Conservation (phyloP, 495 filamentous ascomycete genomes). For the Penicillium turbatum region DNA sequence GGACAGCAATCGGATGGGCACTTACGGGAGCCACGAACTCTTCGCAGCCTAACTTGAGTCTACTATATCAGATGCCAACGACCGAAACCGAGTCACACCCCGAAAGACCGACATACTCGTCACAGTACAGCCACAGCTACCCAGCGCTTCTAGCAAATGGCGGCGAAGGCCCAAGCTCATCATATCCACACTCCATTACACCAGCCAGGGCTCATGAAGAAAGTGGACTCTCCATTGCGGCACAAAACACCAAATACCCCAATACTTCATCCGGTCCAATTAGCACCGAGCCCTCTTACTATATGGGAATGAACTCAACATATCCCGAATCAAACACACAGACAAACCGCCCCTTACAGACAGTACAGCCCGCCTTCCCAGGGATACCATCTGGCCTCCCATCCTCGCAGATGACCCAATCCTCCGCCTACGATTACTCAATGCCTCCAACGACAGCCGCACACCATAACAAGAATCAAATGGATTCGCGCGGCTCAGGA, state of each 20-base stretch:
- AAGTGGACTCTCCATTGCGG: constrained; percentile 13
- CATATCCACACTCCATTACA: constrained; percentile 18
- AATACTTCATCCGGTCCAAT: constrained; percentile 14
- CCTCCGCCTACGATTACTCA: constrained; percentile 22
- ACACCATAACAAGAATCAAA: constrained; percentile 35
- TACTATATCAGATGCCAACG: constrained; percentile 59
- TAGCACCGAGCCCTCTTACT: constrained; percentile 23
- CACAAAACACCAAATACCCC: constrained; percentile 21
- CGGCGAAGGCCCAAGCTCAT: constrained; percentile 20
- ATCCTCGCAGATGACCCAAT: constrained; percentile 20
- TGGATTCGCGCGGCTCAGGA: constrained; percentile 28
- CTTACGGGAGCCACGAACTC: constrained; percentile 79
- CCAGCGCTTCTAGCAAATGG: constrained; percentile 21
- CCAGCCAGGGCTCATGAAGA: constrained; percentile 16
- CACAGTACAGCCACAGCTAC: constrained; percentile 37
- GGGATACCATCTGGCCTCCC: constrained; percentile 43
- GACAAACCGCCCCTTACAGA: constrained; percentile 34
- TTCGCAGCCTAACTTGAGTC: constrained; percentile 70
- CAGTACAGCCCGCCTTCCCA: constrained; percentile 39
- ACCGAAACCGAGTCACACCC: constrained; percentile 18
- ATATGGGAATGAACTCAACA: constrained; percentile 28
- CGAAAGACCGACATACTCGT: constrained; percentile 24
- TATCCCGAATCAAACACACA: constrained; percentile 25
- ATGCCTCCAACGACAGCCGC: constrained; percentile 32
- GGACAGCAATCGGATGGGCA: constrained; percentile 66